Base-by-base conservation (phyloP, 2,329 filamentous ascomycete species). In the Cercospora citrullina region DNA sequence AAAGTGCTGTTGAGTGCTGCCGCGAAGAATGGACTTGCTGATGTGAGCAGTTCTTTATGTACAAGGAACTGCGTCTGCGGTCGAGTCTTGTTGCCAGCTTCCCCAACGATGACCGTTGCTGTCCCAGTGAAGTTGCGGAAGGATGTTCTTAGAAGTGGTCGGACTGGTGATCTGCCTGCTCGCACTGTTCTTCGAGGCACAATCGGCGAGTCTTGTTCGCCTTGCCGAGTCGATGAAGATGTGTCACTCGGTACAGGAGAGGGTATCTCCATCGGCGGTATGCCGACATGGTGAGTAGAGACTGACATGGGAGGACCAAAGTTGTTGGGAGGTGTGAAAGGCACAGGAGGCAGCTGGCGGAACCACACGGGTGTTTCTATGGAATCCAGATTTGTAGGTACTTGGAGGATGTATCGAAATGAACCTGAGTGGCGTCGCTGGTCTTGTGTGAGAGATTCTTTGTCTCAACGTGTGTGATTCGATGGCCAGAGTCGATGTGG, bases 1-100 rank as follows among this genome's bases (percentile, higher is more conserved):
- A 85, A 85, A 9, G 78, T 74, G 61, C 81, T 80, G 31, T 80
- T 81, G 58, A 86, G 80, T 3, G 83, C 82, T 51, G 83, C 83
- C 61, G 81, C 79, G 77, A 86, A 86, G 77, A 85, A 85, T 23
- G 83, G 81, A 2, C 81, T 84, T 72, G 81, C 77, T 7, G 74
- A 68, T 2, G 80, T 81, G n/a, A 85, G 77, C 33, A 85, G 79
- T 42, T 82, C 79, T 55, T 81, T 82, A 75, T 85, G 84, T 12
- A 86, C 75, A 62, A 79, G 76, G 72, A 83, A 85, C 16, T 75
- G 78, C 5, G 77, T 80, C 21, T 73, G 70, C 10, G 77, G 75
- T 23, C 74, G 66, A 14, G 60, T 62, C 33, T 74, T 74, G 60
- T 71, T 67, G 21, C 57, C 64, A 33, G 71, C 59, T 45, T 79